Evolutionary conservation across 805 yeast species (phyloP).

Genomic region (Wickerhamomyces bisporus): DNA sequence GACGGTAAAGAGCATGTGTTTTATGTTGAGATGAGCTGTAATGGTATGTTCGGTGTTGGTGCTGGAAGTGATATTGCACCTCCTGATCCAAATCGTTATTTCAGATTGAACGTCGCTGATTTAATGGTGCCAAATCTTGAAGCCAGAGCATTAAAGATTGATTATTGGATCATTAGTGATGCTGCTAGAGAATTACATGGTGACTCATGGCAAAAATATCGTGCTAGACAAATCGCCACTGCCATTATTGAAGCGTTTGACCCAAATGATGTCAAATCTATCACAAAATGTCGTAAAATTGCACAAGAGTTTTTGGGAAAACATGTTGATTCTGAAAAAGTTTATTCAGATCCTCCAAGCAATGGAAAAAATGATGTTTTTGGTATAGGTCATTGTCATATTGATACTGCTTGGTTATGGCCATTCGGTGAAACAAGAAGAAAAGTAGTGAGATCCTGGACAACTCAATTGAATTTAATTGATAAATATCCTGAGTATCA

Average conservation of each 20-base stretch:
- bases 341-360: conserved; percentile 40
- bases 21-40: conserved; percentile 87
- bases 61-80: conserved; percentile 55
- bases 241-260: conserved; percentile 82
- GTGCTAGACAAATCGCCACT: conserved; percentile 76
- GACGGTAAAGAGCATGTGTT: conserved; percentile 54
- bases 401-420: conserved; percentile 99
- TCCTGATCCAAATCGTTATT: conserved; percentile 69
- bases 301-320: conserved; percentile 63
- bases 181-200: conserved; percentile 83
- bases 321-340: conserved; percentile 58
- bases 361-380: conserved; percentile 51
- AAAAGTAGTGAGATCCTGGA: conserved; percentile 92
- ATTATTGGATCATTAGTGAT: conserved; percentile 85
- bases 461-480: conserved; percentile 80
- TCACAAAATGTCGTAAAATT: conserved; percentile 59
- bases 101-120: conserved; percentile 65
- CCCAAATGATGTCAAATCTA: conserved; percentile 52
- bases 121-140: conserved; percentile 74
- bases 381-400: conserved; percentile 93
- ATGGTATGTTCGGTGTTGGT: conserved; percentile 88
- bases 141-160: conserved; percentile 73
- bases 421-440: conserved; percentile 97
- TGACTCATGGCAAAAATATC: conserved; percentile 74
- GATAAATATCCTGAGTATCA: conserved; percentile 89